Evolutionary conservation across 2,329 filamentous ascomycete species (phyloP).

Genomic region (Aureobasidium uvarum): DNA sequence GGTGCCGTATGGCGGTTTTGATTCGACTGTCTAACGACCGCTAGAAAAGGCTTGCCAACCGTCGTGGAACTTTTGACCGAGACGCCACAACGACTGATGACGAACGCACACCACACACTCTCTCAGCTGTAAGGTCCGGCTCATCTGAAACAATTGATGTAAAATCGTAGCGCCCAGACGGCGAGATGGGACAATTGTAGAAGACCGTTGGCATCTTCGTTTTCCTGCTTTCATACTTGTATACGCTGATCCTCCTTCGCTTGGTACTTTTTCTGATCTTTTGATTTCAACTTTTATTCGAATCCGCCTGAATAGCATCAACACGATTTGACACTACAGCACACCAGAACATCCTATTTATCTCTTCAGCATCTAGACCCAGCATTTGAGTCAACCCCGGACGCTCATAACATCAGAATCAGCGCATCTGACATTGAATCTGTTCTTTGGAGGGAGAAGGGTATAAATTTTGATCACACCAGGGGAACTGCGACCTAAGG

Average conservation of each 20-base stretch:
- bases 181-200: conserved; percentile 10
- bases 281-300: background rate
- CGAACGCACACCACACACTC: background rate
- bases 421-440: background rate
- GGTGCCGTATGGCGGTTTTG: background rate
- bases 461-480: background rate
- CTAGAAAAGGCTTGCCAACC: conserved; percentile 21
- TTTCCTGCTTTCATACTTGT: conserved; percentile 15
- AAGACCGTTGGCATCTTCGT: conserved; percentile 21
- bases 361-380: background rate
- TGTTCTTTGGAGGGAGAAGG: too few relatives aligned
- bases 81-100: conserved; percentile 8
- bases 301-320: background rate
- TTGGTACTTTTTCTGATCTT: conserved; percentile 1
- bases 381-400: background rate
- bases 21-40: background rate
- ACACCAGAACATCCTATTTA: background rate
- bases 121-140: background rate
- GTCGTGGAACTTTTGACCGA: background rate
- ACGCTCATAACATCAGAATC: background rate
- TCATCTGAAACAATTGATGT: conserved; percentile 22
- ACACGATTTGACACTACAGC: background rate
- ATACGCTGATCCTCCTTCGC: conserved; percentile 4
- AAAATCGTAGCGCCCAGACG: conserved; percentile 1
- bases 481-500: background rate